Conservation (phyloP, 345 rosid species). For the Cardamine occulta region DNA sequence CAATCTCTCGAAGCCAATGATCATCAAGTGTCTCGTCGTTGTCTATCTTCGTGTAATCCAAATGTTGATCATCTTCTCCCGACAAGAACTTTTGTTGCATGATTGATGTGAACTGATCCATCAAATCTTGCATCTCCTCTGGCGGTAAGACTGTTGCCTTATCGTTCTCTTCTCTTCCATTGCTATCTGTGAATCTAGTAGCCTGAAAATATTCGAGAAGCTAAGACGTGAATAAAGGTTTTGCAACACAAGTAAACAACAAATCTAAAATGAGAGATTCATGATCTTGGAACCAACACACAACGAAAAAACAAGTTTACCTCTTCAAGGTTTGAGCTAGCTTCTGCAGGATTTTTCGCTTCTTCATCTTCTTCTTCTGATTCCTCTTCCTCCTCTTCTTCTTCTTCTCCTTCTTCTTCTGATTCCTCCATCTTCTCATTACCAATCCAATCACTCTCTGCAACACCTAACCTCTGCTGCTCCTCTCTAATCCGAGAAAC, state of each 20-base stretch:
- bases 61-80: constrained; percentile 83
- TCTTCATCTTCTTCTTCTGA: constrained; percentile 37
- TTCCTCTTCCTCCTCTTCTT: constrained; percentile 47
- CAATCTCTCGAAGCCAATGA: constrained; percentile 86
- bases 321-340: constrained; percentile 35
- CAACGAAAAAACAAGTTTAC: constrained; percentile 16
- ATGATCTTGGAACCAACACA: background rate
- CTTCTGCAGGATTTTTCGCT: constrained; percentile 19
- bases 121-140: constrained; percentile 77
- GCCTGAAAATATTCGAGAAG: constrained; percentile 24
- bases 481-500: constrained; percentile 80
- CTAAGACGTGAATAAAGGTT: background rate
- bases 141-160: constrained; percentile 48
- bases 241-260: background rate
- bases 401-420: constrained; percentile 57
- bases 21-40: constrained; percentile 85
- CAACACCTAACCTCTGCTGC: constrained; percentile 86
- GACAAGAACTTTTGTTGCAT: constrained; percentile 93
- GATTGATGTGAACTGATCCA: constrained; percentile 77
- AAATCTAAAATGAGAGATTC: background rate
- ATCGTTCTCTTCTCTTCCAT: constrained; percentile 13
- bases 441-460: constrained; percentile 84
- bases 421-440: constrained; percentile 60
- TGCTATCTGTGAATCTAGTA: background rate
- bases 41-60: constrained; percentile 90